Evolutionary conservation across 768 basidiomycete genomes (phyloP).

Genomic region (Tremella mesenterica): DNA sequence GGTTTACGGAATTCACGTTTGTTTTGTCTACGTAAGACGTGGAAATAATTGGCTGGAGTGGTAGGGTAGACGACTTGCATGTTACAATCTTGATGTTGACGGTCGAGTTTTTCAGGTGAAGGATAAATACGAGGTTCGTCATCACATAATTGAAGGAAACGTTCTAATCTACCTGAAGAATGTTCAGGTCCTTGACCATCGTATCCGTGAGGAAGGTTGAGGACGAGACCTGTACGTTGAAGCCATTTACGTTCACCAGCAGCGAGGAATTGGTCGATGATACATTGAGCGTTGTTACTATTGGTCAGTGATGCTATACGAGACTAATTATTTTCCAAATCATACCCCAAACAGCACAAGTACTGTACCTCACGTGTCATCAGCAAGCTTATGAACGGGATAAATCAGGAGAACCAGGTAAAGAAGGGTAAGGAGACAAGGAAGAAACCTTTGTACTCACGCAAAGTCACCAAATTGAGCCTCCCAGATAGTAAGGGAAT

Average conservation of each 20-base stretch:
- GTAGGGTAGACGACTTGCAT: constrained; percentile 98
- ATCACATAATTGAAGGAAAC: constrained; percentile 95
- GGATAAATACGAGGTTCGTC: constrained; percentile 92
- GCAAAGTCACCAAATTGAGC: constrained; percentile 96
- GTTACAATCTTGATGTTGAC: constrained; percentile 98
- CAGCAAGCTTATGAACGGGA: not conserved
- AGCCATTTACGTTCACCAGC: constrained; percentile 97
- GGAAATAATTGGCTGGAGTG: constrained; percentile 96
- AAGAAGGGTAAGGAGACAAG: not conserved
- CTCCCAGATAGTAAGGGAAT: constrained; percentile 90
- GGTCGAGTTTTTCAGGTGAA: constrained; percentile 73
- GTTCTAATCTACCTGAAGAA: constrained; percentile 86
- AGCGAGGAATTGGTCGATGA: constrained; percentile 98
- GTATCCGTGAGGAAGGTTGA: constrained; percentile 88
- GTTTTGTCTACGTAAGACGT: constrained; percentile 90
- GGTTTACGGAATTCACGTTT: constrained; percentile 80
- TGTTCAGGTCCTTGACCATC: constrained; percentile 99
- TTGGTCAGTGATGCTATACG: not conserved
- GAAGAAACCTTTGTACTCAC: too few relatives aligned
- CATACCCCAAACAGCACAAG: too few relatives aligned
- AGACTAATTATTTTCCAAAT: too few relatives aligned
- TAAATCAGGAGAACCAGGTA: not conserved
- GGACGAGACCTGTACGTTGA: constrained; percentile 80
- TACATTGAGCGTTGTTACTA: constrained; percentile 84
- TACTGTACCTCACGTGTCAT: not conserved